phyloP scores from a whole-genome alignment of 176 grass and related monocot species.

The Thalia dealbata region DNA sequence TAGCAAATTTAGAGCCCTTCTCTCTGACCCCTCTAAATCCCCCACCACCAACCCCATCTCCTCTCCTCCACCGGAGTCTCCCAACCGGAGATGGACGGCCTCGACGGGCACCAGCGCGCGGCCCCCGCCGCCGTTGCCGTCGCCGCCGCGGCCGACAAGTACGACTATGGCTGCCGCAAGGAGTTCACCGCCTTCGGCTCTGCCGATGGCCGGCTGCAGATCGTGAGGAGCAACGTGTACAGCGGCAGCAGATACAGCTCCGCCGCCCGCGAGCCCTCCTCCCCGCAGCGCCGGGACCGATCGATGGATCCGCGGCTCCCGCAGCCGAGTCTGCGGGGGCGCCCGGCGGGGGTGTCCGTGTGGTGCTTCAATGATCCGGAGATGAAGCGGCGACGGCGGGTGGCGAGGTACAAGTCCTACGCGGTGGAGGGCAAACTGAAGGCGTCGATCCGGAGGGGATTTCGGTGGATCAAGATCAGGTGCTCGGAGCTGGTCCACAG shows the following conservation, averaged over 20 bases:
- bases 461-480: conserved; percentile 94
- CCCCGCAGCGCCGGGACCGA: conserved; percentile 26
- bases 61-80: conserved; percentile 32
- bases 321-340: conserved; percentile 7
- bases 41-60: background rate
- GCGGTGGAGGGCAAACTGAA: conserved; percentile 89
- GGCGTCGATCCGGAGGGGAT: conserved; percentile 63
- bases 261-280: conserved; percentile 16
- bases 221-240: conserved; percentile 28
- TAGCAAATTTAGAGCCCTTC: conserved; percentile 17
- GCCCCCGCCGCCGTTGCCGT: background rate
- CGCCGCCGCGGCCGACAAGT: background rate
- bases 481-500: conserved; percentile 80
- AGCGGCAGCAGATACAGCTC: background rate
- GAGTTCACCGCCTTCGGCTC: background rate
- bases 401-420: conserved; percentile 97
- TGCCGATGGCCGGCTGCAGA: conserved; percentile 22
- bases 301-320: conserved; percentile 19
- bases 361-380: conserved; percentile 96
- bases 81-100: conserved; percentile 8
- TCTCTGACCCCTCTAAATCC: background rate
- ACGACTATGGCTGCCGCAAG: conserved; percentile 15
- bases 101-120: background rate
- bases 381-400: conserved; percentile 68
- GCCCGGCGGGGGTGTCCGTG: conserved; percentile 10